These are phyloP conservation scores for Euphorbia pulcherrima DNA, from an alignment of 345 rosid genomes.

Conservation along the genomic window DNA sequence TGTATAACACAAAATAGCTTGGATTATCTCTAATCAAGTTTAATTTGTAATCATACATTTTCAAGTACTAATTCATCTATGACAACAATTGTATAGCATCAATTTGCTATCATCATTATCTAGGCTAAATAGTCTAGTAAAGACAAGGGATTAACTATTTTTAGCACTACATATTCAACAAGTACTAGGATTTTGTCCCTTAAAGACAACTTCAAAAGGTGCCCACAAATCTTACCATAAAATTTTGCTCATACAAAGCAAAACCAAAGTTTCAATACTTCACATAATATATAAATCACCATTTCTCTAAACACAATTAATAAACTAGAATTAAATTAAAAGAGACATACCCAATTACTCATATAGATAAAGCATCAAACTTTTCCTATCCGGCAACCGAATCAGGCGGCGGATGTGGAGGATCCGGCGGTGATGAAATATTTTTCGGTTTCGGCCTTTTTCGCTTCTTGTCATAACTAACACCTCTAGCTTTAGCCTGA, in stretches of 20 bases:
- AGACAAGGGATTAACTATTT: neutral
- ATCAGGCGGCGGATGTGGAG: slow-evolving; percentile 5
- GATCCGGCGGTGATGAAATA: neutral
- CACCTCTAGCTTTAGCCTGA: slow-evolving; percentile 92
- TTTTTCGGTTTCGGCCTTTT: slow-evolving; percentile 49
- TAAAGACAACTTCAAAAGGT: slow-evolving; percentile 21
- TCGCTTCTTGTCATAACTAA: slow-evolving; percentile 84
- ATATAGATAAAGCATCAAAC: slow-evolving; percentile 5
- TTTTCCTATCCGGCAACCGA: slow-evolving; percentile 14
- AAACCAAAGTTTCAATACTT: slow-evolving; percentile 6
- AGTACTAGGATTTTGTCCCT: slow-evolving; percentile 10
- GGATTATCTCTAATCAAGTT: too few relatives aligned
- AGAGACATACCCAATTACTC: slow-evolving; percentile 4
- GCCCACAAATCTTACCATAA: slow-evolving; percentile 23
- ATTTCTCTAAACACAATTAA: neutral
- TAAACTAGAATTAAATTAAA: neutral
- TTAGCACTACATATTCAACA: neutral
- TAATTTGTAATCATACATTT: neutral
- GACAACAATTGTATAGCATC: neutral
- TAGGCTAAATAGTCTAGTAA: slow-evolving; percentile 3
- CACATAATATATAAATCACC: slow-evolving; percentile 3
- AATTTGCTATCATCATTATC: slow-evolving; percentile 7
- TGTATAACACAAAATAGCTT: too few relatives aligned
- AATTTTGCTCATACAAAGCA: slow-evolving; percentile 12
- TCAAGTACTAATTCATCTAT: slow-evolving; percentile 1